A percentile compares a stretch with the other conserved stretches of the same genome.
Evolutionary conservation across 2,329 filamentous ascomycete species (phyloP).

Genomic region (Helotiales sp.): DNA sequence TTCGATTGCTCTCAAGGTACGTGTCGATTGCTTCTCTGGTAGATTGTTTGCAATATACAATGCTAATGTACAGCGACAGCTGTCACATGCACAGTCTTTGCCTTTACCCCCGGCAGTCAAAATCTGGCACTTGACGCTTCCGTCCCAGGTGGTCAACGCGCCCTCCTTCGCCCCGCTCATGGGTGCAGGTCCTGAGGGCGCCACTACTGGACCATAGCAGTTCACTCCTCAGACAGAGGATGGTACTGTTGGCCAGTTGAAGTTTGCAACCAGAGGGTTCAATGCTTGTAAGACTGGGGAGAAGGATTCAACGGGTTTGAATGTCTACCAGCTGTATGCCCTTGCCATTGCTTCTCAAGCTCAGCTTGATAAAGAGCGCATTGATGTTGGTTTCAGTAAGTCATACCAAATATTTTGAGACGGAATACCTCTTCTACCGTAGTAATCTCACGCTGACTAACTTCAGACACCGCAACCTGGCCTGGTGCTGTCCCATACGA

Average conservation of each 20-base stretch:
- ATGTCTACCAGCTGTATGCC: slow-evolving; percentile 5
- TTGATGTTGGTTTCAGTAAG: slow-evolving; percentile 18
- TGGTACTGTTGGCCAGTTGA: slow-evolving; percentile 9
- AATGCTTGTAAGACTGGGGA: slow-evolving; percentile 22
- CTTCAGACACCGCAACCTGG: neutral
- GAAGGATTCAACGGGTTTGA: neutral
- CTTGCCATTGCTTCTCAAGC: neutral
- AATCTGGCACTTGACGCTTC: slow-evolving; percentile 13
- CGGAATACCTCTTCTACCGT: neutral
- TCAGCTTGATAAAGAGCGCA: slow-evolving; percentile 18
- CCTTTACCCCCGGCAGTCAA: slow-evolving; percentile 3
- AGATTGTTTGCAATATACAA: neutral
- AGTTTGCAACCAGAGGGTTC: slow-evolving; percentile 22
- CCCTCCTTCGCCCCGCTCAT: slow-evolving; percentile 46
- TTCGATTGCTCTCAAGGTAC: slow-evolving; percentile 21
- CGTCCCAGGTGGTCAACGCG: slow-evolving; percentile 28
- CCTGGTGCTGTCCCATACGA: neutral
- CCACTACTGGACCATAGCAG: slow-evolving; percentile 11
- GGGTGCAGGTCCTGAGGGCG: slow-evolving; percentile 43
- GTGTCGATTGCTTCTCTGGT: neutral
- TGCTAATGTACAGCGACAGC: neutral
- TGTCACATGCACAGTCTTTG: slow-evolving; percentile 18
- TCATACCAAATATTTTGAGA: neutral
- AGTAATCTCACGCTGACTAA: neutral
- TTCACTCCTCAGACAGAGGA: slow-evolving; percentile 16